These are phyloP conservation scores for Dichotomopilus funicola DNA, from an alignment of 2,329 filamentous ascomycete species.

Conservation along the genomic window DNA sequence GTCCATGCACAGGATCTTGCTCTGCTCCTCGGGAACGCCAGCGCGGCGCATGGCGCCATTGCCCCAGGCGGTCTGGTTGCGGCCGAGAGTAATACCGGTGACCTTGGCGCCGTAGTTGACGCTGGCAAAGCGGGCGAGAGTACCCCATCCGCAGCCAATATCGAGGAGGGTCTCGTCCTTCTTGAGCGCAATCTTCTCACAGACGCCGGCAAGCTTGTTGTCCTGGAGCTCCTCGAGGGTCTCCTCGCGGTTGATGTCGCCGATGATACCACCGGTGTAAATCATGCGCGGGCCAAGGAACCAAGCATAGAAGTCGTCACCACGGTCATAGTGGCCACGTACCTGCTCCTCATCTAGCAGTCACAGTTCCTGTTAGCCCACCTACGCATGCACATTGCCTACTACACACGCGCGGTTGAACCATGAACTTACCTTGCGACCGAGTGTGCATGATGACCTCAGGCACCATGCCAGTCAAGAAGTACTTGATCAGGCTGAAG, in stretches of 20 bases:
- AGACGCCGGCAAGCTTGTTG: constrained; percentile 92
- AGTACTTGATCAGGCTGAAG: constrained; percentile 74
- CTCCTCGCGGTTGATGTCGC: constrained; percentile 81
- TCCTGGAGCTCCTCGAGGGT: constrained; percentile 92
- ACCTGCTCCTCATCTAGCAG: constrained; percentile 87
- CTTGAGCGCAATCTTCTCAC: constrained; percentile 87
- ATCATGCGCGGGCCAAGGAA: constrained; percentile 98
- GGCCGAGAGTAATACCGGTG: constrained; percentile 86
- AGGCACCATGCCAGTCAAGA: constrained; percentile 79
- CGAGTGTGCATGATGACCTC: constrained; percentile 90
- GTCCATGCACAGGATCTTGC: constrained; percentile 89
- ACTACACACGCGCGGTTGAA: not conserved
- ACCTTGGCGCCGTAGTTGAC: constrained; percentile 80
- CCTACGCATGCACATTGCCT: not conserved
- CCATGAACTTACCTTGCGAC: constrained; percentile 59
- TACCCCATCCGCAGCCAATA: constrained; percentile 97
- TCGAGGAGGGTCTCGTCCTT: constrained; percentile 79
- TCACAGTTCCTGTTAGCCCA: not conserved
- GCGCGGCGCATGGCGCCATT: constrained; percentile 80
- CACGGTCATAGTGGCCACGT: constrained; percentile 93
- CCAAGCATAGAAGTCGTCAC: constrained; percentile 98
- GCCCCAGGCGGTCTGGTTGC: constrained; percentile 96
- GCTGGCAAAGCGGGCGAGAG: constrained; percentile 85
- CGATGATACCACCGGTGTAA: constrained; percentile 93
- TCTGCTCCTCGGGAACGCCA: constrained; percentile 80